Percentiles rank a stretch among this genome's conserved stretches.
phyloP scores from a whole-genome alignment of 352 stramenopile genomes.

The Phytopythium montanum region DNA sequence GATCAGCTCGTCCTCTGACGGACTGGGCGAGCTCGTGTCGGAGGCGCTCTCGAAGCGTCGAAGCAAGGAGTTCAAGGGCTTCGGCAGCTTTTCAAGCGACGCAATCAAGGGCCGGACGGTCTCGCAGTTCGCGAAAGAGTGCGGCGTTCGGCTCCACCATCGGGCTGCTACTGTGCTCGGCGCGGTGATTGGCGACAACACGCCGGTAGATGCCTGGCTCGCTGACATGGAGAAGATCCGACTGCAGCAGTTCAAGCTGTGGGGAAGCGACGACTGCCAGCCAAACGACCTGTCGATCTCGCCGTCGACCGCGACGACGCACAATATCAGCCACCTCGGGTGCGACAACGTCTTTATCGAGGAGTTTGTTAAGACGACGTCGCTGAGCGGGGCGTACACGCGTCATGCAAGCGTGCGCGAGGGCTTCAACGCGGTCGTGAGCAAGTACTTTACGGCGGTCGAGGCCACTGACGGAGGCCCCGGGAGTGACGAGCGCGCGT shows the following conservation, averaged over 20 bases:
- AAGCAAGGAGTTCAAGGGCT: constrained; percentile 26
- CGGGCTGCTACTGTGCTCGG: constrained; percentile 23
- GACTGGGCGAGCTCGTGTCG: constrained; percentile 64
- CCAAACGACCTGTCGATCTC: not conserved
- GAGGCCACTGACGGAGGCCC: not conserved
- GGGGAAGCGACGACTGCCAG: constrained; percentile 1
- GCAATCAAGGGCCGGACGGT: constrained; percentile 23
- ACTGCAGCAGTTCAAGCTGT: constrained; percentile 6
- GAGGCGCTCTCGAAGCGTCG: constrained; percentile 56
- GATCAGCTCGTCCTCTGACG: constrained; percentile 69
- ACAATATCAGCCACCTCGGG: constrained; percentile 8
- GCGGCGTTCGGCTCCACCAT: constrained; percentile 27
- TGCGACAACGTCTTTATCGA: constrained; percentile 78
- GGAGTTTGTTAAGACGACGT: constrained; percentile 62
- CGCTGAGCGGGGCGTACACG: constrained; percentile 46
- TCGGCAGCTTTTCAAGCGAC: constrained; percentile 23
- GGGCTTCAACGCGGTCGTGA: constrained; percentile 46
- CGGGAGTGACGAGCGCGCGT: not conserved
- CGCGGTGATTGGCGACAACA: constrained; percentile 16
- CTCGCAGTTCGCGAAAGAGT: constrained; percentile 33
- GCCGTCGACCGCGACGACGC: not conserved
- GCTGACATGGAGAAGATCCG: not conserved
- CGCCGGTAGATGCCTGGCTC: constrained; percentile 24
- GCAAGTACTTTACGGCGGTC: constrained; percentile 34
- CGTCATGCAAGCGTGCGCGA: constrained; percentile 61